Evolutionary conservation across 306 rosid species (phyloP), one percentile per base, ranked within the genome.

Genomic region (Corylus avellana): DNA sequence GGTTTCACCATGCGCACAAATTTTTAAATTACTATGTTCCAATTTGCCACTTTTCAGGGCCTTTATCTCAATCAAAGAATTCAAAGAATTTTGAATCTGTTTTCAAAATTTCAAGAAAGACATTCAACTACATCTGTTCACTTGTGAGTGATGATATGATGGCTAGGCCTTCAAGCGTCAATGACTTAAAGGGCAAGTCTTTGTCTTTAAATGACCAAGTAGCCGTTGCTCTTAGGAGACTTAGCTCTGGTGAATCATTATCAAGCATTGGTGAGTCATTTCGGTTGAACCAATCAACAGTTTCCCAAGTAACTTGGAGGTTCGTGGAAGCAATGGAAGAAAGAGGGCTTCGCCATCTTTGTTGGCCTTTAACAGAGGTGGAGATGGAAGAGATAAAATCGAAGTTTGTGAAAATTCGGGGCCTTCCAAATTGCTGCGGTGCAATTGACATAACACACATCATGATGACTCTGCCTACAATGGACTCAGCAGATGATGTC

Each of bases 281-380:
- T 78, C 80, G 84, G 76, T 64, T 92, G 82, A 91, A 87, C 88
- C 94, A 86, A 61, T 87, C 98, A 57, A 85, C 97, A 14, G 98
- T 94, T 84, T 88, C 98, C 71, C 94, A 94, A 76, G 16, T 91
- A 78, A 94, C 98, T 37, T 94, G 97, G 98, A 88, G 86, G 54
- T 94, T 94, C 55, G 98, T 92, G 64, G 97, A 92, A 85, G 84
- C 93, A 37, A 92, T 94, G 96, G 98, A 94, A 86, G 96, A 87
- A 79, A 87, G 85, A 79, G 97, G 94, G 50, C 93, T 90, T 73
- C 87, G 64, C 82, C 97, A 94, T 85, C 91, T 94, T 47, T 57
- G 54, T 5, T 94, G 98, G 98, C 98, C 98, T 64, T 84, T 91
- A 25, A 82, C 84, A n/a, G 91, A 89, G 74, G 61, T 8, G 48